Evolutionary conservation across 768 basidiomycete genomes (phyloP), one percentile per base, ranked within the genome.

Genomic region (Astraeus odoratus): DNA sequence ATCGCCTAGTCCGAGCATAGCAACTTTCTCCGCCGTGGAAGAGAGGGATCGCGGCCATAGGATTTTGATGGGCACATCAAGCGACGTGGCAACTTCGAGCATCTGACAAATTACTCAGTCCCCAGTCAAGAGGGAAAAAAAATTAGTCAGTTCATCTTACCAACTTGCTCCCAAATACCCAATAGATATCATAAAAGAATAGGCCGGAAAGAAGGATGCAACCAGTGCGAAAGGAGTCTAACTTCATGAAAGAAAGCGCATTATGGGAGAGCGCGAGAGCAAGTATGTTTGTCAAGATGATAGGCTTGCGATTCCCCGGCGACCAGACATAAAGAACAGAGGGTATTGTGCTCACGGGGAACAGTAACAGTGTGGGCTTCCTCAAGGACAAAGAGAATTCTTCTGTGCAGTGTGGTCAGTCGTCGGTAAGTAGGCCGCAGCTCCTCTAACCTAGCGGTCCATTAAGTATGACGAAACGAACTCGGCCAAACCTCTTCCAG

Each of bases 41-140:
- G 39, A 44, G 18, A 79, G 49, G 1, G 82, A 81, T 58, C 87
- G 90, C 0, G 89, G 82, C 81, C 84, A 91, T 29, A 94, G 70
- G 25, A 98, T 73, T 66, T 96, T 97, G 68, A 98, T 94, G 16
- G 95, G 95, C 22, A 86, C 81, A 55, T 98, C 91, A 26, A 97
- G 75, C 31, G 73, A 78, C 18, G 84, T 92, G 1, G 95, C 95
- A 2, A 98, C 95, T 53, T 81, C 81, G 19, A 95, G 82, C 94
- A 97, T 97, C 87, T 91, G 38, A 9, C 48, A 38, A 16, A 42
- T 24, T 18, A 24, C 13, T 51, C 20, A 49, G 41, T 7, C 1
- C 6, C 13, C 7, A 16, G 20, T 18, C 10, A 13, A 35, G 15
- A 25, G 15, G 18, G 20, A n/a, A 10, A 6, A 26, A 4, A 2